phyloP scores from a whole-genome alignment of 371 early-diverging fungal genomes.

The Saksenaea oblongispora region DNA sequence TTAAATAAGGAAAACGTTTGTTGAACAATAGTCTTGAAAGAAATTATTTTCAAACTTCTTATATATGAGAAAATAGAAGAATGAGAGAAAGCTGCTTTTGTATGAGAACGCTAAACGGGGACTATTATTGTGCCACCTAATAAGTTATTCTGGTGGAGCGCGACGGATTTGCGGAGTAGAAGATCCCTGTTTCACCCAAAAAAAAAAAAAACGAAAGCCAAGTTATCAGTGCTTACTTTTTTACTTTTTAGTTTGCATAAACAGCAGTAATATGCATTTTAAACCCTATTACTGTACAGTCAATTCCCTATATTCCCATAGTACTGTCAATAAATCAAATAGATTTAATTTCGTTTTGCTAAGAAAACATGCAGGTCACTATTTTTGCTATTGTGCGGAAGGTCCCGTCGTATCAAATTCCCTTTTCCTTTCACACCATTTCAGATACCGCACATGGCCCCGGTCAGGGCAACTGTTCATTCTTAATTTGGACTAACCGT shows the following conservation, averaged over 20 bases:
- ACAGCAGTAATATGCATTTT: not conserved
- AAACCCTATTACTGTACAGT: not conserved
- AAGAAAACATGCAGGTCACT: slow-evolving; percentile 5
- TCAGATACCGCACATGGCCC: not conserved
- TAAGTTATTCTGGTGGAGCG: slow-evolving; percentile 6
- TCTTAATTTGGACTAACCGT: not conserved
- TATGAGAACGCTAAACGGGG: not conserved
- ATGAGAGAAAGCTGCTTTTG: not conserved
- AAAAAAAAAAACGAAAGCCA: not conserved
- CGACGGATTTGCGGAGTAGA: slow-evolving; percentile 4
- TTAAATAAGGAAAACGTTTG: not conserved
- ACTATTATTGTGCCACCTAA: slow-evolving; percentile 2
- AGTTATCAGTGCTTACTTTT: not conserved
- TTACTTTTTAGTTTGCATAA: not conserved
- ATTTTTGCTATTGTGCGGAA: slow-evolving; percentile 2
- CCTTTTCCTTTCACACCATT: not conserved
- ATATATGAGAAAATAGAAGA: not conserved
- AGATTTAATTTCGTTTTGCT: not conserved
- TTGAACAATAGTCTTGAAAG: too few species aligned
- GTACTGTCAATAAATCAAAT: too few species aligned
- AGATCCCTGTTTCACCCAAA: not conserved
- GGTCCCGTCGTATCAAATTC: not conserved
- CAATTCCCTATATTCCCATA: too few species aligned
- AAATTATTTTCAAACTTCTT: not conserved
- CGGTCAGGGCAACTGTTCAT: slow-evolving; percentile 5